Percentiles rank a stretch among this genome's conserved stretches.
Conservation (phyloP, 306 rosid genomes). For the Vigna radiata region DNA sequence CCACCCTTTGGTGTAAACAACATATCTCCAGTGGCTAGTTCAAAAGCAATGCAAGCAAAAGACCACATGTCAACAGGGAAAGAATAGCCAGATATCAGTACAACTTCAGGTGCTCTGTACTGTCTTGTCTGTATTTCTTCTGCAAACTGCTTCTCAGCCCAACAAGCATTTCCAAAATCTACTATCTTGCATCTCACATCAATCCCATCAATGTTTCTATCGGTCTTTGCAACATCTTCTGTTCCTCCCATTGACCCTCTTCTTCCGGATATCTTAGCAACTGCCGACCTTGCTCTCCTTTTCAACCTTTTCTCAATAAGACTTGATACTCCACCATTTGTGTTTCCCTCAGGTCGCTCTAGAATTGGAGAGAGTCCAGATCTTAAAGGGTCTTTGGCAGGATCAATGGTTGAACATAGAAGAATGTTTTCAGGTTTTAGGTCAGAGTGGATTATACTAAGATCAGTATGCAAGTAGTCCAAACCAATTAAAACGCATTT, state of each 20-base stretch:
- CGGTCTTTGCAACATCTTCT: slow-evolving; percentile 57
- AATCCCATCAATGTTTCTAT: slow-evolving; percentile 68
- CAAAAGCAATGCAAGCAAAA: slow-evolving; percentile 89
- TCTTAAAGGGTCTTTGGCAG: slow-evolving; percentile 80
- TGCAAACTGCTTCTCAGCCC: slow-evolving; percentile 74
- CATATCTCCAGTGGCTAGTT: slow-evolving; percentile 98
- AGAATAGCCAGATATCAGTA: slow-evolving; percentile 82
- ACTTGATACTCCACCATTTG: slow-evolving; percentile 70
- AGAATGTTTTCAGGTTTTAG: slow-evolving; percentile 96
- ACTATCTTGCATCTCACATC: slow-evolving; percentile 93
- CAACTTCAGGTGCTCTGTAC: slow-evolving; percentile 96
- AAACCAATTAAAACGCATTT: slow-evolving; percentile 78
- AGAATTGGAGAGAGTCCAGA: slow-evolving; percentile 71
- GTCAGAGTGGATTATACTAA: slow-evolving; percentile 88
- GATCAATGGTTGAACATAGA: slow-evolving; percentile 78
- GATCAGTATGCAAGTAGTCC: slow-evolving; percentile 92
- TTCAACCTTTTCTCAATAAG: slow-evolving; percentile 81
- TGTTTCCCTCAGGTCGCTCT: slow-evolving; percentile 82
- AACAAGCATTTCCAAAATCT: slow-evolving; percentile 95
- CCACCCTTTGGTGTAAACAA: slow-evolving; percentile 85
- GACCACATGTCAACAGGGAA: slow-evolving; percentile 96
- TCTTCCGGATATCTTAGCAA: slow-evolving; percentile 83
- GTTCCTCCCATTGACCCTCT: slow-evolving; percentile 76
- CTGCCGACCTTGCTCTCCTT: slow-evolving; percentile 89
- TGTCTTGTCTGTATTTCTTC: slow-evolving; percentile 96